Base-by-base conservation (phyloP, 2,329 filamentous ascomycete genomes). In the Chaetomium globosum region DNA sequence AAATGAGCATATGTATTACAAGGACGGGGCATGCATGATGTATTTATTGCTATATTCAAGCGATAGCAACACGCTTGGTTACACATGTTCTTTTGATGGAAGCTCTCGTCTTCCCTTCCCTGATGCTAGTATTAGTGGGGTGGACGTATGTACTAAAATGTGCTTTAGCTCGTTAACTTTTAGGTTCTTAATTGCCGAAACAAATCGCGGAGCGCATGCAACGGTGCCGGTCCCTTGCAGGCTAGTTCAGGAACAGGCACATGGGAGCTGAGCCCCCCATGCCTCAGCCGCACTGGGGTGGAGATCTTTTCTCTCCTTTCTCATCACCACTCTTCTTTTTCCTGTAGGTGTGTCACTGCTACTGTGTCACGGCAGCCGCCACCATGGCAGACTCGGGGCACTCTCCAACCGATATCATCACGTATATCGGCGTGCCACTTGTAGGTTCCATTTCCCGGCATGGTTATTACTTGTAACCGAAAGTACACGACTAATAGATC, bases 391-490 rank as follows among this genome's bases (percentile, higher is more conserved):
- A 61, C 12, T 54, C 57, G 21, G 60, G 26, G 21, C 55, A 57
- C 31, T 56, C 59, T 1, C 39, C 74, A 3, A 74, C 72, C 19
- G 75, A 76, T 63, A 71, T 76, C 31, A 76, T 76, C 67, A 76
- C 74, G 19, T 77, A 76, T 66, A 75, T 77, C 59, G 75, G 75
- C 61, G 73, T 77, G 26, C 75, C 75, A 6, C 69, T 77, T 48
- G 55, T 48, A 28, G 48, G 36, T 58, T 2, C 1, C 6, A n/a
- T 12, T 12, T 23, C 26, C 23, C 23, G 5, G 13, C 12, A n/a
- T n/a, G 12, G 31, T 21, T 33, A 5, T 4, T 4, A 48, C 7
- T n/a, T 23, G 46, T 23, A 21, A n/a, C 46, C 21, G 8, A 9
- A 9, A 2, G 8, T 23, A 10, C 43, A 46, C 7, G 5, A 23